Percentiles rank a stretch among this genome's conserved stretches.
Evolutionary conservation across 140 eudicot genomes (phyloP).

Genomic region (Cichorium intybus): DNA sequence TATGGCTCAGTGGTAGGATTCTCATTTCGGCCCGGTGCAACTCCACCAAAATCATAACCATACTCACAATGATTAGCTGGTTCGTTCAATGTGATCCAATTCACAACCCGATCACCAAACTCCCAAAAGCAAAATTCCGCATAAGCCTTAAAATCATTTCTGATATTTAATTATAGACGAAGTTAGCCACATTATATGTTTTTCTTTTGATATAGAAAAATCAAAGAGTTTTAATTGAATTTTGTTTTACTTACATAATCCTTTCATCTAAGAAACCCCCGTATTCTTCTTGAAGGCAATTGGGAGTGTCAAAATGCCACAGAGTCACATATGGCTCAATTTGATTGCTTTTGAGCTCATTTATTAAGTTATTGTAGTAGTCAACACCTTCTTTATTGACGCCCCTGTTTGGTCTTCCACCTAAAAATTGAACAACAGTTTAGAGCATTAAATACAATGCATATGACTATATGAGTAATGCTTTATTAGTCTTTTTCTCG

Average conservation of each 20-base stretch:
- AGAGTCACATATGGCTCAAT: slow-evolving; percentile 45
- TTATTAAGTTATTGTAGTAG: slow-evolving; percentile 33
- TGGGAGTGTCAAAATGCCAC: slow-evolving; percentile 50
- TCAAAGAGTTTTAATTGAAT: not conserved
- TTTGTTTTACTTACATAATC: slow-evolving; percentile 26
- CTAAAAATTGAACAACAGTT: not conserved
- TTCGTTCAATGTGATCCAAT: slow-evolving; percentile 46
- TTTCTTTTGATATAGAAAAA: too few relatives aligned
- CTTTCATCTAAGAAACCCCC: slow-evolving; percentile 36
- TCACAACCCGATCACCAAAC: slow-evolving; percentile 47
- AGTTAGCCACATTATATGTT: not conserved
- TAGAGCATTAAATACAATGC: not conserved
- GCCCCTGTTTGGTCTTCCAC: slow-evolving; percentile 38
- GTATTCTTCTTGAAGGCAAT: slow-evolving; percentile 34
- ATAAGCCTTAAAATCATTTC: slow-evolving; percentile 31
- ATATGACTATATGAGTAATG: too few relatives aligned
- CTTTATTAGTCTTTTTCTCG: not conserved
- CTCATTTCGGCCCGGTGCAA: slow-evolving; percentile 38
- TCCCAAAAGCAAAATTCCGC: slow-evolving; percentile 47
- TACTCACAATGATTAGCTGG: slow-evolving; percentile 12
- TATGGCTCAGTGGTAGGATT: slow-evolving; percentile 39
- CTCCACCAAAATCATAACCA: slow-evolving; percentile 31
- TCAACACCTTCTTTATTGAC: slow-evolving; percentile 36
- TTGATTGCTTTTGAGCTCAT: slow-evolving; percentile 35
- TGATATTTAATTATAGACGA: not conserved